Evolutionary conservation across 768 basidiomycete species (phyloP).

Genomic region (Collybia sordida): DNA sequence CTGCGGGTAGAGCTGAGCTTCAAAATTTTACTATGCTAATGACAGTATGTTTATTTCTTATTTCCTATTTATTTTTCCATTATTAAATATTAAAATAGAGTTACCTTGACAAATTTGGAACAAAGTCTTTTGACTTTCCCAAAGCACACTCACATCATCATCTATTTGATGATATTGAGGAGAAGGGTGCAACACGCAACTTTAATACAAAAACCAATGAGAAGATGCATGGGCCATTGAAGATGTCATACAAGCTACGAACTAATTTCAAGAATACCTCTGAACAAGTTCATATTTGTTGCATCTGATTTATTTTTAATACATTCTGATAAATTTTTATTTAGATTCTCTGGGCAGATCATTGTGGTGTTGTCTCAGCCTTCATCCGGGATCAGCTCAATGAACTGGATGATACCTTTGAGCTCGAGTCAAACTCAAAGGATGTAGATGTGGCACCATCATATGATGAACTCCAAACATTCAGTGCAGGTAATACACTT

Average conservation of each 20-base stretch:
- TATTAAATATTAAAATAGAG: constrained; percentile 10
- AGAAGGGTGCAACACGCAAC: constrained; percentile 27
- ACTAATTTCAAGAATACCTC: constrained; percentile 33
- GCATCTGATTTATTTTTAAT: not conserved
- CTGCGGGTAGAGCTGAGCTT: constrained; percentile 8
- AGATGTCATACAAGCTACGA: constrained; percentile 19
- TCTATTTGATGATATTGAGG: constrained; percentile 28
- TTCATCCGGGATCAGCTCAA: not conserved
- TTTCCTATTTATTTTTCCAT: constrained; percentile 4
- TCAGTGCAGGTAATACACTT: not conserved
- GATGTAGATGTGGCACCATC: not conserved
- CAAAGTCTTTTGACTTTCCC: constrained; percentile 32
- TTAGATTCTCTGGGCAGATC: not conserved
- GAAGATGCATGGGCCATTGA: constrained; percentile 26
- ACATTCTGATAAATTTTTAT: not conserved
- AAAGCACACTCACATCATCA: constrained; percentile 34
- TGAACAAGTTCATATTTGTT: constrained; percentile 21
- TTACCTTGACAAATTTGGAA: constrained; percentile 1
- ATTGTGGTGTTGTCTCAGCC: not conserved
- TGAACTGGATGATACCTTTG: not conserved
- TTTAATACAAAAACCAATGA: constrained; percentile 33
- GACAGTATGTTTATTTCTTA: constrained; percentile 19
- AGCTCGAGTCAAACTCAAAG: not conserved
- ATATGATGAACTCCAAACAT: not conserved
- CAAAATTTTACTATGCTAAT: constrained; percentile 15